Evolutionary conservation across 1,139 yeast genomes (phyloP).

Genomic region (Yamadazyma kanchanaburiensis): DNA sequence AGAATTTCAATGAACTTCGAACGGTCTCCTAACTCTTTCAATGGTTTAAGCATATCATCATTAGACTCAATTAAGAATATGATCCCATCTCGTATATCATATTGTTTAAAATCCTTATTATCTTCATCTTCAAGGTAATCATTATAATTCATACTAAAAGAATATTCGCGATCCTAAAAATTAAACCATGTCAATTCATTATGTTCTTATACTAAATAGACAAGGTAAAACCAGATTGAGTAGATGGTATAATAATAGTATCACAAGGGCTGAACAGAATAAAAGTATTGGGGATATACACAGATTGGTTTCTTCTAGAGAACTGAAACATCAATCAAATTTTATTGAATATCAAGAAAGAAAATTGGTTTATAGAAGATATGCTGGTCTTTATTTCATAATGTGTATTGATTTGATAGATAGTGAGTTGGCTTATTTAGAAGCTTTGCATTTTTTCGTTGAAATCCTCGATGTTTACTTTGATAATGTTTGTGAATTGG

Average conservation of each 20-base stretch:
- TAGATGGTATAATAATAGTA: conserved; percentile 62
- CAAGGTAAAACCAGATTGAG: conserved; percentile 91
- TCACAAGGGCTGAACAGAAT: conserved; percentile 45
- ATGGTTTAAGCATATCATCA: conserved; percentile 40
- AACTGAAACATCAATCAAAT: conserved; percentile 77
- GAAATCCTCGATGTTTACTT: conserved; percentile 86
- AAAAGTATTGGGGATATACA: conserved; percentile 70
- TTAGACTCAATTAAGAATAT: conserved; percentile 61
- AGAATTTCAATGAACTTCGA: conserved; percentile 52
- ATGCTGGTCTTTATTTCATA: conserved; percentile 88
- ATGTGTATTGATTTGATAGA: conserved; percentile 73
- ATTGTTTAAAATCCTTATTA: conserved; percentile 28
- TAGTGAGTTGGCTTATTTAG: conserved; percentile 77
- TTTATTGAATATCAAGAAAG: conserved; percentile 72
- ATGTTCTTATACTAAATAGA: conserved; percentile 76
- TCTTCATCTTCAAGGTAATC: conserved; percentile 7
- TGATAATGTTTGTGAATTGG: conserved; percentile 91
- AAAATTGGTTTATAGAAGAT: conserved; percentile 81
- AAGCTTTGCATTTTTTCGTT: conserved; percentile 83
- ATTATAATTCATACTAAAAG: conserved; percentile 1
- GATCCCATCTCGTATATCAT: conserved; percentile 61
- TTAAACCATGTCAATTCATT: conserved; percentile 65
- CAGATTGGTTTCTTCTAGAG: conserved; percentile 75
- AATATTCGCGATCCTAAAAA: neutral
- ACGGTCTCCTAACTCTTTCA: conserved; percentile 30